Percentiles rank a stretch among this genome's conserved stretches.
Evolutionary conservation across 129 eudicot genomes (phyloP).

Genomic region (Artemisia argyi): DNA sequence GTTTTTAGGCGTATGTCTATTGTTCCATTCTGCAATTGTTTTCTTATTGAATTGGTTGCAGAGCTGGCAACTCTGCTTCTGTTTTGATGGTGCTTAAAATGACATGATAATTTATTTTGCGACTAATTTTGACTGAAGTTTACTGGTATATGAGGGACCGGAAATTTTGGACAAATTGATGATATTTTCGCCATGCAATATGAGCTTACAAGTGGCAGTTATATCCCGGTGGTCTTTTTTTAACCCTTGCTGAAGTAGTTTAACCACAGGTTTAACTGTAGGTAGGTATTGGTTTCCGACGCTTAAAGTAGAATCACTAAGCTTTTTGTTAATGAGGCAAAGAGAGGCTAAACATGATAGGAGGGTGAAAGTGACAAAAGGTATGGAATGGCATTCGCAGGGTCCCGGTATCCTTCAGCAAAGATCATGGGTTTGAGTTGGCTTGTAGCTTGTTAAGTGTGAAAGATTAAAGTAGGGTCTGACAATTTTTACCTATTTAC

Average conservation of each 20-base stretch:
- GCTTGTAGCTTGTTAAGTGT: background rate
- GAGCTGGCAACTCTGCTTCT: background rate
- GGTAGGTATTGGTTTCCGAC: background rate
- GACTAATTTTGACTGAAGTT: background rate
- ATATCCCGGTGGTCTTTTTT: background rate
- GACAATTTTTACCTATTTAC: background rate
- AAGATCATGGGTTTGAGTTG: background rate
- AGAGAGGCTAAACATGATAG: background rate
- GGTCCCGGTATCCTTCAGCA: background rate
- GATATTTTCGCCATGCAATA: background rate
- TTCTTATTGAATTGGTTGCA: conserved; percentile 1
- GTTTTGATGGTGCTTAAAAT: background rate
- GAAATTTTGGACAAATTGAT: background rate
- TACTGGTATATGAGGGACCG: background rate
- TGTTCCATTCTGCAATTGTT: background rate
- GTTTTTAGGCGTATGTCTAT: background rate
- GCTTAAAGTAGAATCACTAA: background rate
- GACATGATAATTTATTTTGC: background rate
- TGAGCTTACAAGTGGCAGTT: background rate
- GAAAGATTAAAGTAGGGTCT: background rate
- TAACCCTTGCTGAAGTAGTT: background rate
- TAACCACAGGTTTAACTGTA: background rate
- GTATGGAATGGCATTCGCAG: background rate
- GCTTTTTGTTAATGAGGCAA: background rate
- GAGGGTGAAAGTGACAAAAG: background rate